phyloP scores from a whole-genome alignment of 208 protist genomes.

The Trypanosoma avium region DNA sequence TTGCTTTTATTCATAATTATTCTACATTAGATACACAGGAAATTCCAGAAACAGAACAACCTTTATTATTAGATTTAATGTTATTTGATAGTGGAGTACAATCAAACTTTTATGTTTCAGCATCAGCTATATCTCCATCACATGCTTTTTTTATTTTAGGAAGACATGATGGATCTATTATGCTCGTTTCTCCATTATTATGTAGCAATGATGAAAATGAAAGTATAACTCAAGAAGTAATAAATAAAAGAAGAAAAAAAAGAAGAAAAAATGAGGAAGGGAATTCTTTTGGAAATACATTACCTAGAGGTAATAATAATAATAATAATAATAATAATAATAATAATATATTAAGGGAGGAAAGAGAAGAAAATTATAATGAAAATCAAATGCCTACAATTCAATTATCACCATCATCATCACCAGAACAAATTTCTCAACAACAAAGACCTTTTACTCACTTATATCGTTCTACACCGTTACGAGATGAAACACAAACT shows the following conservation, averaged over 20 bases:
- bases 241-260: neutral
- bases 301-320: neutral
- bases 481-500: neutral
- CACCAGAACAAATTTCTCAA: too few species aligned
- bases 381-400: neutral
- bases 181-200: slow-evolving; percentile 24
- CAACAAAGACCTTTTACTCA: neutral
- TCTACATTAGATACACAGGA: slow-evolving; percentile 1
- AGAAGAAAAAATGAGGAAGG: neutral
- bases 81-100: slow-evolving; percentile 13
- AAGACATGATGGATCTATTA: slow-evolving; percentile 23
- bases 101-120: neutral
- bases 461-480: slow-evolving; percentile 18
- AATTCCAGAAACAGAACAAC: neutral
- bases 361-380: neutral
- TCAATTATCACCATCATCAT: too few species aligned
- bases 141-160: slow-evolving; percentile 38
- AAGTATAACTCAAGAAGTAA: neutral
- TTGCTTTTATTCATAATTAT: slow-evolving; percentile 18
- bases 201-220: neutral
- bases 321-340: neutral
- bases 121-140: slow-evolving; percentile 28
- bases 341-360: neutral
- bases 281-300: neutral
- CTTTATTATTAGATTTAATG: neutral